These are phyloP conservation scores for Massospora cicadina DNA, from an alignment of 371 early-diverging fungal genomes.

Conservation along the genomic window DNA sequence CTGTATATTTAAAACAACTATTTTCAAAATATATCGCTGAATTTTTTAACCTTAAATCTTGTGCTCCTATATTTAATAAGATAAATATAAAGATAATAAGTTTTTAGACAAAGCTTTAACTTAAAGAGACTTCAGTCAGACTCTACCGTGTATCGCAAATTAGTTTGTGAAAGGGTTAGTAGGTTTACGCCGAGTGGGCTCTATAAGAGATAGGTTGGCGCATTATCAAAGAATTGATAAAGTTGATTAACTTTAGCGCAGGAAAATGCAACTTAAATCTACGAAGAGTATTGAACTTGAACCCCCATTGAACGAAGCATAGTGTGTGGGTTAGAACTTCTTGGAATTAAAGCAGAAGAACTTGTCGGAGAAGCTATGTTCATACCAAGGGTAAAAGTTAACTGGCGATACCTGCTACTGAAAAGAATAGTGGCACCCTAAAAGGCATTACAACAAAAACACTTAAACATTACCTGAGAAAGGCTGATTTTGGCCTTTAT, in stretches of 20 bases:
- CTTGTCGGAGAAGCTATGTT: not conserved
- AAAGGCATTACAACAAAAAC: not conserved
- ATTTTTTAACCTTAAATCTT: too few relatives aligned
- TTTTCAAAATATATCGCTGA: too few relatives aligned
- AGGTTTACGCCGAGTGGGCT: not conserved
- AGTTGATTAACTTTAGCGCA: not conserved
- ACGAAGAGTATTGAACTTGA: conserved; percentile 9
- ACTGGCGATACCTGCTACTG: conserved; percentile 6
- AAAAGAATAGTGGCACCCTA: conserved; percentile 5
- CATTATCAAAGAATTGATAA: not conserved
- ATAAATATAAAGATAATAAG: too few relatives aligned
- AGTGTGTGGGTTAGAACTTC: not conserved
- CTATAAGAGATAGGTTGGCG: not conserved
- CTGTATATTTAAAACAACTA: too few relatives aligned
- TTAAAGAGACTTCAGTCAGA: too few relatives aligned
- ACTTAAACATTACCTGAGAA: conserved; percentile 16
- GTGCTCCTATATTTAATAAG: too few relatives aligned
- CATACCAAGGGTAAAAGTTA: conserved; percentile 5
- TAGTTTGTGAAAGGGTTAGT: too few relatives aligned
- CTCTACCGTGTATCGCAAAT: too few relatives aligned
- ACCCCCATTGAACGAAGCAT: not conserved
- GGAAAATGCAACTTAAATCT: not conserved
- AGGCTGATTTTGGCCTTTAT: conserved; percentile 37
- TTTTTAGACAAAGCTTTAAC: too few relatives aligned
- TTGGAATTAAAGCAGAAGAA: not conserved